Evolutionary conservation across 768 basidiomycete genomes (phyloP), one percentile per base, ranked within the genome.

Genomic region (Sporobolomyces roseus): DNA sequence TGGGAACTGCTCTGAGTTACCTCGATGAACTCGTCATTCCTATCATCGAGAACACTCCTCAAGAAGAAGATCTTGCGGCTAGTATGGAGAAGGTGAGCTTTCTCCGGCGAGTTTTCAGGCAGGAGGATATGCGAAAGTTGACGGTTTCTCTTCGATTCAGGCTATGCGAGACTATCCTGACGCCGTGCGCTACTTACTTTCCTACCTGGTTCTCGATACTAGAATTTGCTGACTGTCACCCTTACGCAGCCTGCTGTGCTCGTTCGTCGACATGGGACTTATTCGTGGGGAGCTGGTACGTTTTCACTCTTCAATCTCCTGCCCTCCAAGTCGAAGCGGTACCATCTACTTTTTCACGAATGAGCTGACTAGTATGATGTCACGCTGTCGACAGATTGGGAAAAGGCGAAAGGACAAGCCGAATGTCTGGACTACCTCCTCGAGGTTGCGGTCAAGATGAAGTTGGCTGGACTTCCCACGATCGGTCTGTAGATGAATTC

Each of bases 391-490:
- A 30, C 55, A 52, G 49, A 63, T 38, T 38, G 52, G 46, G 50
- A 65, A n/a, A 69, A 71, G 38, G 68, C 68, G 52, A 77, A 35
- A 76, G 68, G 50, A 10, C 61, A 60, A 41, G 48, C 67, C 21
- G 73, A 89, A 87, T 93, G 91, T 77, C 83, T 93, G 35, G 91
- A 93, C 77, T 93, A 93, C 79, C 82, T 93, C 23, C 91, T 93
- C 73, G 91, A 93, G 77, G 86, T 93, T 56, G 87, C 84, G 16
- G 89, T 91, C 61, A 74, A 74, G 73, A 74, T 75, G 73, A 56
- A 61, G 21, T 61, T 74, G 3, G 75, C 75, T 3, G 75, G 75
- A 2, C 41, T 75, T 50, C 33, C 63, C 35, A 66, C 65, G 8
- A 68, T 58, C 10, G 74, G 74, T 1, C 54, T 74, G 7, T 60